These are phyloP conservation scores for Dacryopinax primogenitus DNA, from an alignment of 768 basidiomycete species.

Conservation along the genomic window DNA sequence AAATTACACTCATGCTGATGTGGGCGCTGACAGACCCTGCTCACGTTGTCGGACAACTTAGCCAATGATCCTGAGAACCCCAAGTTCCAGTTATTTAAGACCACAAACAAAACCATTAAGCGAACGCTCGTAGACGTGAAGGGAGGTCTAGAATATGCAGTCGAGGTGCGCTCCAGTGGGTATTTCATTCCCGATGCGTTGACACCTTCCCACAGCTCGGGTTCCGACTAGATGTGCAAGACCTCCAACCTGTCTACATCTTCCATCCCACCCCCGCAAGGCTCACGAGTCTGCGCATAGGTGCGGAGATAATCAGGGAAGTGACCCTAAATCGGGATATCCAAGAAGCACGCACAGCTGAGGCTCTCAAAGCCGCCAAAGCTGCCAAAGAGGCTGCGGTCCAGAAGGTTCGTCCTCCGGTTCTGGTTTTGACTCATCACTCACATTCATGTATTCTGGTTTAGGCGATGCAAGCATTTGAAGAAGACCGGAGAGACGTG, in stretches of 20 bases:
- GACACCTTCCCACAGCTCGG: constrained; percentile 42
- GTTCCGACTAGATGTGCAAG: constrained; percentile 54
- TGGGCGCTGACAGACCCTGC: constrained; percentile 39
- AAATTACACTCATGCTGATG: constrained; percentile 6
- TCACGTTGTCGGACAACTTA: constrained; percentile 59
- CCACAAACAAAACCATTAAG: constrained; percentile 57
- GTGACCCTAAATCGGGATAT: constrained; percentile 40
- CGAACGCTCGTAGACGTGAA: constrained; percentile 53
- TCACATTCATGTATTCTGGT: neutral
- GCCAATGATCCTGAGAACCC: constrained; percentile 57
- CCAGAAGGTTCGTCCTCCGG: constrained; percentile 37
- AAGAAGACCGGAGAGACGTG: constrained; percentile 51
- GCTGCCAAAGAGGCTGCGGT: constrained; percentile 41
- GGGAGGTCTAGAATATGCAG: constrained; percentile 66
- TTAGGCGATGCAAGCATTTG: constrained; percentile 64
- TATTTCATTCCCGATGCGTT: neutral
- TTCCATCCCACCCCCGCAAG: constrained; percentile 38
- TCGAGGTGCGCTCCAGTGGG: constrained; percentile 41
- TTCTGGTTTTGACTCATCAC: neutral
- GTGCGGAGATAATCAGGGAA: constrained; percentile 53
- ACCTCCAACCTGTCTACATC: constrained; percentile 62
- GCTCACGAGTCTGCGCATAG: constrained; percentile 45
- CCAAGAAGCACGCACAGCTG: constrained; percentile 36
- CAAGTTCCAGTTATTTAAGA: constrained; percentile 63
- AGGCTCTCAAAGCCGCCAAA: constrained; percentile 45